Evolutionary conservation across 352 stramenopile genomes (phyloP).

Genomic region (Globisporangium orthogonon): DNA sequence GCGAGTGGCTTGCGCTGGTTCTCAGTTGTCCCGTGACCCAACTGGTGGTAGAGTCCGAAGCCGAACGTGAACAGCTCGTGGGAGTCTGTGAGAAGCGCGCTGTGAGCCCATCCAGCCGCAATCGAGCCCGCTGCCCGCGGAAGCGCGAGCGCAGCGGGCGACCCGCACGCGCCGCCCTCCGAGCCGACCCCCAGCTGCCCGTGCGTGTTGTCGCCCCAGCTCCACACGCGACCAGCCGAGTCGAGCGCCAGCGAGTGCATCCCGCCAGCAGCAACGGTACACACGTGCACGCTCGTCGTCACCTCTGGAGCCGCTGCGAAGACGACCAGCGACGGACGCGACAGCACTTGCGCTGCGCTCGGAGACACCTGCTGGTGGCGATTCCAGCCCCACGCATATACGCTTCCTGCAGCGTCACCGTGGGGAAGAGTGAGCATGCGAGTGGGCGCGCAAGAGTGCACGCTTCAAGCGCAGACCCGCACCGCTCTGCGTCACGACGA

Average conservation of each 20-base stretch:
- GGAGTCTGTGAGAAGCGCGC: slow-evolving; percentile 26
- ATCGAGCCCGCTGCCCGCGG: slow-evolving; percentile 8
- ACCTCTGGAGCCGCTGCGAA: slow-evolving; percentile 11
- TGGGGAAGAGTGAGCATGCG: not conserved
- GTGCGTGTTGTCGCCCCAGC: slow-evolving; percentile 59
- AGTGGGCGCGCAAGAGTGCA: not conserved
- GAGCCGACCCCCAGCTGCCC: slow-evolving; percentile 45
- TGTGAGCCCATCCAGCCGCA: slow-evolving; percentile 52
- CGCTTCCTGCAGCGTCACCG: slow-evolving; percentile 14
- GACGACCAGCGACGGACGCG: slow-evolving; percentile 18
- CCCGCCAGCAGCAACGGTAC: slow-evolving; percentile 36
- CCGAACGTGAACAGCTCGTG: slow-evolving; percentile 56
- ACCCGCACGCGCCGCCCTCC: not conserved
- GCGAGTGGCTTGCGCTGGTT: slow-evolving; percentile 19
- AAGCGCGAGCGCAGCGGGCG: slow-evolving; percentile 13
- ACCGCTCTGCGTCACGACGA: slow-evolving; percentile 28
- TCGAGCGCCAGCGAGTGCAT: slow-evolving; percentile 61
- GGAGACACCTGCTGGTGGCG: slow-evolving; percentile 25
- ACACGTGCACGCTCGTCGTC: slow-evolving; percentile 4
- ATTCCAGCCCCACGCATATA: slow-evolving; percentile 62
- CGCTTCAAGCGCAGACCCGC: not conserved
- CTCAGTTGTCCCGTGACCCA: slow-evolving; percentile 49
- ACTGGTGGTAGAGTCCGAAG: slow-evolving; percentile 76
- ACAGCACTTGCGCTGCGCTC: slow-evolving; percentile 4
- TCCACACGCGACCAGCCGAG: slow-evolving; percentile 27